These are phyloP conservation scores for Termitomyces titanicus DNA, from an alignment of 768 basidiomycete genomes.

Conservation along the genomic window DNA sequence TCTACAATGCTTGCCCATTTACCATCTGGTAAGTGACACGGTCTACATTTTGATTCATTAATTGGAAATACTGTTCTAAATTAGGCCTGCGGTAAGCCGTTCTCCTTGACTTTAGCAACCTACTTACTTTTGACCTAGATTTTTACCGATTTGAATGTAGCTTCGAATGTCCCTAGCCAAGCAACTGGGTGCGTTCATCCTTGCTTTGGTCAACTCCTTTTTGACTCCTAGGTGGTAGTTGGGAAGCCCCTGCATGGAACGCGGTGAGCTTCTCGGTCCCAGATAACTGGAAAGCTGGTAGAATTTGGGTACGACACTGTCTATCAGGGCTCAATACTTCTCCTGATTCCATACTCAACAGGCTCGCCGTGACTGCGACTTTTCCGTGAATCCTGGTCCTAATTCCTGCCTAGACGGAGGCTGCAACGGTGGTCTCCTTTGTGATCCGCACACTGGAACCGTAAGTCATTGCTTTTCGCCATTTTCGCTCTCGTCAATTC, in stretches of 20 bases:
- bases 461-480: conserved; percentile 21
- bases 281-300: conserved; percentile 60
- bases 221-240: conserved; percentile 21
- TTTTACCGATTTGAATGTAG: conserved; percentile 58
- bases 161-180: conserved; percentile 37
- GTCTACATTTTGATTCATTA: background rate
- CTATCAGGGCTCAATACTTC: background rate
- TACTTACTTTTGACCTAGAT: conserved; percentile 31
- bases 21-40: conserved; percentile 53
- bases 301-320: conserved; percentile 46
- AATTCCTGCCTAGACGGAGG: conserved; percentile 63
- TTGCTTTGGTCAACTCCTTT: background rate
- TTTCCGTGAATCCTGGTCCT: conserved; percentile 47
- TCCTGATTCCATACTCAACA: conserved; percentile 20
- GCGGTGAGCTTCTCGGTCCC: conserved; percentile 50
- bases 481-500: background rate
- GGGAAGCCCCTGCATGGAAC: conserved; percentile 35
- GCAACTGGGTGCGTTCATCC: conserved; percentile 38
- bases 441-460: conserved; percentile 49
- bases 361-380: conserved; percentile 66
- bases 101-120: background rate
- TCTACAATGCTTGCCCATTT: conserved; percentile 62
- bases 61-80: background rate
- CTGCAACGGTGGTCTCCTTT: conserved; percentile 65
- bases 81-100: conserved; percentile 34